Percentiles rank a stretch among this genome's conserved stretches.
Conservation (phyloP, 495 filamentous ascomycete genomes). For the Penicillium fimorum region DNA sequence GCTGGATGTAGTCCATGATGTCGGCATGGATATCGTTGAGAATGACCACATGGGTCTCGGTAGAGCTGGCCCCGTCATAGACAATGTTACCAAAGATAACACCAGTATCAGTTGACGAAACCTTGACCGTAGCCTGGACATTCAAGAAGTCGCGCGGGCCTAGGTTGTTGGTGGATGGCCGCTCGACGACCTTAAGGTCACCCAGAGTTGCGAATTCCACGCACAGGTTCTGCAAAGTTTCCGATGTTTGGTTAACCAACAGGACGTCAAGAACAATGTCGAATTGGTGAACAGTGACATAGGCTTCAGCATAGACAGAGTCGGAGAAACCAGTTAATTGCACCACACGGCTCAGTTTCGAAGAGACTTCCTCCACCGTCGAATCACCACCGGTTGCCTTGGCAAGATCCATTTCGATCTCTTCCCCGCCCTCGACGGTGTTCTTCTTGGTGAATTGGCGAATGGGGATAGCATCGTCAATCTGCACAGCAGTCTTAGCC, state of each 20-base stretch:
- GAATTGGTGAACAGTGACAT: constrained; percentile 98
- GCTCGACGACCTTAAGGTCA: constrained; percentile 96
- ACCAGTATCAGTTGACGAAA: constrained; percentile 95
- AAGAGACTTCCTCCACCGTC: constrained; percentile 77
- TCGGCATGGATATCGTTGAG: constrained; percentile 98
- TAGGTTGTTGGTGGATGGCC: constrained; percentile 92
- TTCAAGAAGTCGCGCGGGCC: constrained; percentile 95
- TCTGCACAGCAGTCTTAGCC: constrained; percentile 90
- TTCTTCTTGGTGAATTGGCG: constrained; percentile 93
- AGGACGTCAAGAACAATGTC: constrained; percentile 98
- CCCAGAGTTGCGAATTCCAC: constrained; percentile 98
- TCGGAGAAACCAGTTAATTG: constrained; percentile 99
- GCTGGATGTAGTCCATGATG: constrained; percentile 99
- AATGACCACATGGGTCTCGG: constrained; percentile 96
- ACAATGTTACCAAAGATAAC: constrained; percentile 99
- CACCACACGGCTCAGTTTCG: constrained; percentile 93
- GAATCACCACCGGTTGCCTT: constrained; percentile 91
- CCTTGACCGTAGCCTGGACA: constrained; percentile 98
- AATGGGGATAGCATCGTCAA: constrained; percentile 91
- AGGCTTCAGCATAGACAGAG: constrained; percentile 95
- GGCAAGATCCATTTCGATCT: constrained; percentile 86
- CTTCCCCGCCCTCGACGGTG: constrained; percentile 75
- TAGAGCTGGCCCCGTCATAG: constrained; percentile 93
- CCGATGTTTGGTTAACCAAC: constrained; percentile 94
- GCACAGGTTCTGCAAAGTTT: constrained; percentile 94